Conservation (phyloP, 169 alveolate species). For the Plasmodium sp. region DNA sequence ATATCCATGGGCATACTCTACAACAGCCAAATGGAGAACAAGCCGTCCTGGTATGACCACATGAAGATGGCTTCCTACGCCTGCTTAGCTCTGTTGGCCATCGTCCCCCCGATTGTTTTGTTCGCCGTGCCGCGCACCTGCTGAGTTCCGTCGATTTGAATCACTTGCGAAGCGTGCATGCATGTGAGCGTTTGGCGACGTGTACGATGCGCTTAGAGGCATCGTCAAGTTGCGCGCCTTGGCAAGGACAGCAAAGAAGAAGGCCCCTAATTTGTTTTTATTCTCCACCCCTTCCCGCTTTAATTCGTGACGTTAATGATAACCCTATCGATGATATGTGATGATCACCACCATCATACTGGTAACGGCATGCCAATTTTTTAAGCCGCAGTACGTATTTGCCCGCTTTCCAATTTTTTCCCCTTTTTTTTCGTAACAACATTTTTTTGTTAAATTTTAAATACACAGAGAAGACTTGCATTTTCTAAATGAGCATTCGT, state of each 20-base stretch:
- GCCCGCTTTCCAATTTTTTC: neutral
- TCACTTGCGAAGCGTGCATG: neutral
- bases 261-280: conserved; percentile 4
- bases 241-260: neutral
- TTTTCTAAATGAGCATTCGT: neutral
- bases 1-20: conserved; percentile 81
- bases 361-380: neutral
- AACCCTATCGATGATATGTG: neutral
- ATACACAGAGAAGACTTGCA: conserved; percentile 39
- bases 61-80: conserved; percentile 58
- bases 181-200: neutral
- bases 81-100: conserved; percentile 21
- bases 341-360: neutral
- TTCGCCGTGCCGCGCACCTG: conserved; percentile 44
- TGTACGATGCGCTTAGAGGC: neutral
- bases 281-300: neutral
- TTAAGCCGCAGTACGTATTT: conserved; percentile 20
- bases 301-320: neutral
- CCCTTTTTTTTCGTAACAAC: conserved; percentile 12
- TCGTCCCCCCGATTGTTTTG: conserved; percentile 47
- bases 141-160: neutral
- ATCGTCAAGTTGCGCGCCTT: neutral
- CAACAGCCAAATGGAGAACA: conserved; percentile 80
- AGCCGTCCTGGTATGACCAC: conserved; percentile 83
- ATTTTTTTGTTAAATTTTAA: conserved; percentile 45